Conservation (phyloP, 495 filamentous ascomycete species). For the Neurospora sp. region DNA sequence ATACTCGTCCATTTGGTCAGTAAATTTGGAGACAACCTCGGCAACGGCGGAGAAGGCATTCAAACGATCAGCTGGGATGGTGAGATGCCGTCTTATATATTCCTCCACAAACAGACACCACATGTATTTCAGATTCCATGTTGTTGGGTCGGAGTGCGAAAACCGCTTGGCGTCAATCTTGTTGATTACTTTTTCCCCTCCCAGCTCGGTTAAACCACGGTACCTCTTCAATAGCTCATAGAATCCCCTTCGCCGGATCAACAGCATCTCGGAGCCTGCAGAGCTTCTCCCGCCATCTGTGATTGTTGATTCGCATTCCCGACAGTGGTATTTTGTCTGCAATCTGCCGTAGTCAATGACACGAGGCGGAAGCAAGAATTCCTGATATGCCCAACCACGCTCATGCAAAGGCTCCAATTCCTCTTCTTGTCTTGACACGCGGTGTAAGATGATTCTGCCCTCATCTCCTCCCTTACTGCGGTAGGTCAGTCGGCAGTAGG, state of each 20-base stretch:
- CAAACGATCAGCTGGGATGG: background rate
- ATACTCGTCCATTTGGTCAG: background rate
- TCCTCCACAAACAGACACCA: background rate
- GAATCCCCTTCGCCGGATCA: background rate
- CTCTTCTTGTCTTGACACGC: background rate
- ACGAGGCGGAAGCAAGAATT: background rate
- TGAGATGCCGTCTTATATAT: background rate
- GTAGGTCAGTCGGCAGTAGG: background rate
- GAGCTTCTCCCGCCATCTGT: background rate
- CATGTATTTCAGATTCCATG: background rate
- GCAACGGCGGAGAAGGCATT: background rate
- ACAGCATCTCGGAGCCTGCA: background rate
- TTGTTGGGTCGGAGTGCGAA: background rate
- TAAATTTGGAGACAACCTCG: slow-evolving; percentile 4
- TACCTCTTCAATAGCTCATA: background rate
- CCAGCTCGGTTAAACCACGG: background rate
- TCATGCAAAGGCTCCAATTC: background rate
- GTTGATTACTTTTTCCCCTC: background rate
- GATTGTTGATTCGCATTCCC: background rate
- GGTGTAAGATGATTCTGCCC: background rate
- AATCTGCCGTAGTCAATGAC: background rate
- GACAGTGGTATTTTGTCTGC: background rate
- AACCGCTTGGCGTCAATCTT: background rate
- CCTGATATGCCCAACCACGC: background rate
- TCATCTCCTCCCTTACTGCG: background rate